Base-by-base conservation (phyloP, 495 filamentous ascomycete genomes). In the Rhypophila decipiens region DNA sequence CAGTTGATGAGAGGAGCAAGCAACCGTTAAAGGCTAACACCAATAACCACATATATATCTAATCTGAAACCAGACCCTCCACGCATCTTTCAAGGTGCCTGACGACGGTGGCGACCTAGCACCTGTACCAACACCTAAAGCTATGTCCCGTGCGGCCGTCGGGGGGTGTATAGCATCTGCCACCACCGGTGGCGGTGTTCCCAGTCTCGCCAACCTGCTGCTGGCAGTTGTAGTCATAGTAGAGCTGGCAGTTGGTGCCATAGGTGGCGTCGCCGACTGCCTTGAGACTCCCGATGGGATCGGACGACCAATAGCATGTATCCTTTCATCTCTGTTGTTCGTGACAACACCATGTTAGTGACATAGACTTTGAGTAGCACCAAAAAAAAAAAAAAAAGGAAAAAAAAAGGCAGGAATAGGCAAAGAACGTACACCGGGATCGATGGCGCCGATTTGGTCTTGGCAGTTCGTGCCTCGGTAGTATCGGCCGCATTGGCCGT, bases 401-500 rank as follows among this genome's bases (percentile, higher is more conserved):
- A 37, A 31, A 31, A 31, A 31, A 31, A 13, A 31, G 27, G 27
- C 7, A 31, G 7, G 44, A 37, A 22, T 21, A 20, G 12, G n/a
- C n/a, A n/a, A 5, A 37, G 19, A 13, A 34, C 45, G 15, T 48
- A 48, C 45, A 15, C 36, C 36, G 1, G 45, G 45, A 5, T 48
- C 45, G 29, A 48, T 48, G 17, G 19, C 12, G 18, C 36, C 36
- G 35, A 48, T 48, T 24, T 40, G 35, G 45, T 40, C 44, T 12
- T 48, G 37, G 45, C 45, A 48, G 24, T 23, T 22, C 15, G 35
- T 40, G 45, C 19, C 22, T n/a, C 45, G 35, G 35, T 39, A 48
- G 45, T 48, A 48, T 18, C 45, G 45, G 10, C 45, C 45, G 36
- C 45, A 48, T 36, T 48, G 45, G 19, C 45, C 45, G 36, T 42